Base-by-base conservation (phyloP, 805 yeast genomes). In the Saccharomycopsis javanensis region DNA sequence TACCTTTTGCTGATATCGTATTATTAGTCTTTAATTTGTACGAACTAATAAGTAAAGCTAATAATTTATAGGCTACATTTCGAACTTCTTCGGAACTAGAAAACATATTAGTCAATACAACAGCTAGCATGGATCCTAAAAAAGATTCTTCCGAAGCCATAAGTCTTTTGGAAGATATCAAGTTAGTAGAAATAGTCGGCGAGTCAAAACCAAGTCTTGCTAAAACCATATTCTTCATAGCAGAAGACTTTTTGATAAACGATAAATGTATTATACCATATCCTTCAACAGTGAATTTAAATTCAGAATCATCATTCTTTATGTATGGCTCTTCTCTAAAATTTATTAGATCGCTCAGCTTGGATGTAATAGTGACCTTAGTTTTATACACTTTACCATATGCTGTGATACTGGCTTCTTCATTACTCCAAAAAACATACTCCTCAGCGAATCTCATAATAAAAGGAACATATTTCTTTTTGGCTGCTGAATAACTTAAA, bases 401-500 rank as follows among this genome's bases (percentile, higher is more conserved):
- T 15, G 57, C 45, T 69, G 76, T 18, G 55, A 55, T 16, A 16
- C 25, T 37, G 3, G 50, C 25, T 13, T 57, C 35, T 16, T 23
- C 33, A 52, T 38, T 18, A 28, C 62, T 57, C 62, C 62, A 59
- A 23, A 51, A 57, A 10, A 57, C 28, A 50, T 56, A 55, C 25
- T 35, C 30, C 13, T 85, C 78, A 6, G 96, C 96, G 55, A 88
- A 76, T 63, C 80, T 82, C 59, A 88, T 58, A 0, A 80, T 77
- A 2, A 85, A 84, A 1, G 88, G 85, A 18, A 77, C 71, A 61
- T 79, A 81, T 34, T 78, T 71, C n/a, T 77, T 75, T 16, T 73
- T 71, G 1, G 69, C 70, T 3, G 71, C 70, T 57, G 82, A 80
- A 65, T 73, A 85, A 8, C 81, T 62, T 5, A 79, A 75, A 28